Evolutionary conservation across 192 early-diverging fungal genomes (phyloP), one percentile per base, ranked within the genome.

Genomic region (Chytriomyces sp.): DNA sequence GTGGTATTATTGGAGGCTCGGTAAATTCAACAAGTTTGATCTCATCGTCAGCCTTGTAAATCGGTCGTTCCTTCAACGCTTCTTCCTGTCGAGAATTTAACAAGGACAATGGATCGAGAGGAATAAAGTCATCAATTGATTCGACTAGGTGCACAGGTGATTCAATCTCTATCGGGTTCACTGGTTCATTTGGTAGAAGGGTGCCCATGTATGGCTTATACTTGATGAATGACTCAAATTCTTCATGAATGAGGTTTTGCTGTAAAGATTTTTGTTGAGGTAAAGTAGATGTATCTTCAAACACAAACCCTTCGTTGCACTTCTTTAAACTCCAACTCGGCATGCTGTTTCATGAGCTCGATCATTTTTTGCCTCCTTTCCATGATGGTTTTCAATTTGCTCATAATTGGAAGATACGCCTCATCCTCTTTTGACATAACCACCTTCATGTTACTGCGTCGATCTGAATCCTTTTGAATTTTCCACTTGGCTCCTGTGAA

Each of bases 221-320:
- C 44, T 64, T 66, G 63, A 73, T 8, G 34, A 75, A 80, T n/a
- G 64, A 26, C n/a, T 67, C 39, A 52, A 67, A 70, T 56, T 73
- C 70, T 64, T 77, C 59, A 26, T 72, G 65, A 30, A 75, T 17
- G 33, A 78, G 69, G 34, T 79, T 60, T 25, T 79, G 59, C 72
- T 75, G 39, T 52, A 38, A 63, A 19, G 36, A 36, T 58, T 10
- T 49, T 10, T 49, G 44, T 14, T 10, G 10, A 49, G n/a, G 44
- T 22, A 58, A 58, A 8, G 28, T 8, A 14, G 25, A 58, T 8
- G 8, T 8, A 58, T 30, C 19, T n/a, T n/a, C 19, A 30, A 8
- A 58, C 7, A 17, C 36, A 2, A 44, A 63, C 61, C 61, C 63
- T 68, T 68, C 52, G 22, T 26, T 63, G 17, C 12, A 63, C n/a